Percentiles rank a stretch among this genome's conserved stretches.
Conservation (phyloP, 2,329 filamentous ascomycete genomes). For the Penicillium sp. region DNA sequence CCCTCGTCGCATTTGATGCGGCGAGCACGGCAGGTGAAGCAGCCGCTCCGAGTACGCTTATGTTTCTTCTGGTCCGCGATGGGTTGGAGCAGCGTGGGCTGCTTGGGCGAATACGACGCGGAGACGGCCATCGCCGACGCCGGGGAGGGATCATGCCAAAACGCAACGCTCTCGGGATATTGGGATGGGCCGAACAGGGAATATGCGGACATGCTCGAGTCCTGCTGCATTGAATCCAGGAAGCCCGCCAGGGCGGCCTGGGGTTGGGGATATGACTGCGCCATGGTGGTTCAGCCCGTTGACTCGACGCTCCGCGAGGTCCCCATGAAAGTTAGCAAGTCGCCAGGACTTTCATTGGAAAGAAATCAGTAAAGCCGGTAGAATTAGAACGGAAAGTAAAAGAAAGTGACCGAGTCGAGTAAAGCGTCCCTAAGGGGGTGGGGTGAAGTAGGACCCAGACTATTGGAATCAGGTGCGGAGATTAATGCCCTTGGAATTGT, state of each 20-base stretch:
- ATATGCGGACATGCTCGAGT: slow-evolving; percentile 31
- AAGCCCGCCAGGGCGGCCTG: slow-evolving; percentile 32
- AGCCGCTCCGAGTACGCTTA: slow-evolving; percentile 87
- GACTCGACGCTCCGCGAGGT: slow-evolving; percentile 3
- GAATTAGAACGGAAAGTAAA: neutral
- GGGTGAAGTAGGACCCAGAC: slow-evolving; percentile 16
- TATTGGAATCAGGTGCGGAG: slow-evolving; percentile 27
- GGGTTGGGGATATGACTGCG: slow-evolving; percentile 30
- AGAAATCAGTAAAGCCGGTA: no score
- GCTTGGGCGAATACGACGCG: slow-evolving; percentile 23
- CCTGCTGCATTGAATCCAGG: slow-evolving; percentile 25
- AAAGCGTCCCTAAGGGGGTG: slow-evolving; percentile 11
- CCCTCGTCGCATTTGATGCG: slow-evolving; percentile 94
- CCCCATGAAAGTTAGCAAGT: slow-evolving; percentile 15
- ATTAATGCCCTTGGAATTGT: slow-evolving; percentile 11
- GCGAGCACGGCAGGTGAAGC: slow-evolving; percentile 84
- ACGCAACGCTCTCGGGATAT: slow-evolving; percentile 44
- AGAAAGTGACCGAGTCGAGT: neutral
- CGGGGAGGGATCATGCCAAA: slow-evolving; percentile 43
- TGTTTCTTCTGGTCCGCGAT: slow-evolving; percentile 77
- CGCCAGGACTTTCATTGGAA: slow-evolving; percentile 11
- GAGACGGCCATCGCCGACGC: slow-evolving; percentile 17
- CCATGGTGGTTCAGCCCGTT: slow-evolving; percentile 25
- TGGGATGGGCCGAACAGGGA: slow-evolving; percentile 35
- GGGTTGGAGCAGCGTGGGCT: slow-evolving; percentile 32